A percentile compares a stretch with the other conserved stretches of the same genome.
Conservation (phyloP, 805 yeast genomes). For the Cyberlindnera subsufficiens region DNA sequence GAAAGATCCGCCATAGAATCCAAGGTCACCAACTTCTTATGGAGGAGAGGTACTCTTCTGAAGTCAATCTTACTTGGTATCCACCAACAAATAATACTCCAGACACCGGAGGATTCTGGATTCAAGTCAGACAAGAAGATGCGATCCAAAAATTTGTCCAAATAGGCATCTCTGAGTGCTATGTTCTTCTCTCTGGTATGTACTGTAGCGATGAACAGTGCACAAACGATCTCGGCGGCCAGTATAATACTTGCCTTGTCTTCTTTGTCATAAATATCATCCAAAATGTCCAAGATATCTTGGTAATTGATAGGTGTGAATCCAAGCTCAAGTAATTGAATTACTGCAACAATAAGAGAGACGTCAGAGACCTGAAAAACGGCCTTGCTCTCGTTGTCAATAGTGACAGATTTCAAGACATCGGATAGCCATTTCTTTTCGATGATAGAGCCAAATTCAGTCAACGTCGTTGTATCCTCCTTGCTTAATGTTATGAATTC, state of each 20-base stretch:
- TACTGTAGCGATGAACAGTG: conserved; percentile 47
- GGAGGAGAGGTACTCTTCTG: conserved; percentile 54
- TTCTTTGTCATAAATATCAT: conserved; percentile 47
- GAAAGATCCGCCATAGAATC: conserved; percentile 42
- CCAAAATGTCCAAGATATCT: conserved; percentile 48
- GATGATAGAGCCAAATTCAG: conserved; percentile 37
- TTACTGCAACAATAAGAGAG: conserved; percentile 44
- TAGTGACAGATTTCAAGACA: conserved; percentile 45
- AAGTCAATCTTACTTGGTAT: conserved; percentile 57
- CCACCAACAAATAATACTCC: conserved; percentile 79
- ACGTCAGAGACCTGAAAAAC: conserved; percentile 65
- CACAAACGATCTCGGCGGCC: conserved; percentile 63
- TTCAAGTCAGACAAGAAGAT: conserved; percentile 56
- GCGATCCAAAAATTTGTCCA: conserved; percentile 36
- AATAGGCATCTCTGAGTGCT: conserved; percentile 37
- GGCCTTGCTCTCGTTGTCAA: conserved; percentile 65
- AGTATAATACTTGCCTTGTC: conserved; percentile 77
- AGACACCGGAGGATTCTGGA: conserved; percentile 66
- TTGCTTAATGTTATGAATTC: conserved; percentile 27
- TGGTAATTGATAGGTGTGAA: conserved; percentile 37
- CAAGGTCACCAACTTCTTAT: conserved; percentile 34
- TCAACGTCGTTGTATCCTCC: conserved; percentile 38
- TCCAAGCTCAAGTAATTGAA: conserved; percentile 42
- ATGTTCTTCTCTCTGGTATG: conserved; percentile 31
- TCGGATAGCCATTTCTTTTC: conserved; percentile 53